phyloP scores from a whole-genome alignment of 371 early-diverging fungal genomes.

The Mortierella polycephala region DNA sequence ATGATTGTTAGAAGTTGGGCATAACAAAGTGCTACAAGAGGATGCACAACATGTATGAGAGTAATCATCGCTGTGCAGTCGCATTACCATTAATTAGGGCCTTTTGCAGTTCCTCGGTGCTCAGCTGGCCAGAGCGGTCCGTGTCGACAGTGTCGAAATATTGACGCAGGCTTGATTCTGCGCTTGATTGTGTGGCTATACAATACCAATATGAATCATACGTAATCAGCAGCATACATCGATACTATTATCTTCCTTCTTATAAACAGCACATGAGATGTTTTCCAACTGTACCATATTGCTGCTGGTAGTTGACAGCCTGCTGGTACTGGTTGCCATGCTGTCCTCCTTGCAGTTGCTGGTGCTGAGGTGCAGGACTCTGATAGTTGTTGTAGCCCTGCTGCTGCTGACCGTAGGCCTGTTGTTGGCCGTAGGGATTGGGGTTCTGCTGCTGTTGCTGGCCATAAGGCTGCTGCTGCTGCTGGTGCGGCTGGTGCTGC shows the following conservation, averaged over 20 bases:
- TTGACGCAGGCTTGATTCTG: conserved; percentile 20
- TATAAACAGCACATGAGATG: not conserved
- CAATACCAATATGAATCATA: not conserved
- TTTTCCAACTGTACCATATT: conserved; percentile 7
- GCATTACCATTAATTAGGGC: conserved; percentile 40
- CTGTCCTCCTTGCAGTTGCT: conserved; percentile 13
- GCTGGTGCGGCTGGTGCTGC: conserved; percentile 16
- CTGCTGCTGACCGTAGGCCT: conserved; percentile 8
- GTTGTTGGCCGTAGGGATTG: conserved; percentile 25
- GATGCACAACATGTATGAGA: not conserved
- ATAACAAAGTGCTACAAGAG: not conserved
- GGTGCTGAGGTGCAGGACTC: conserved; percentile 4
- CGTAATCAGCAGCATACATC: not conserved
- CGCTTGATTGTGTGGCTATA: conserved; percentile 3
- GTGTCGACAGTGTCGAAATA: conserved; percentile 39
- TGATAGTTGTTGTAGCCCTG: conserved; percentile 6
- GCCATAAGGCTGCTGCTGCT: conserved; percentile 15
- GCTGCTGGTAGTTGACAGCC: conserved; percentile 28
- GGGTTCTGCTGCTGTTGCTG: conserved; percentile 13
- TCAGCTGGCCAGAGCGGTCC: conserved; percentile 36
- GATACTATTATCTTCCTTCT: not conserved
- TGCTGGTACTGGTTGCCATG: conserved; percentile 21
- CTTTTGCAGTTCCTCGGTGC: conserved; percentile 42
- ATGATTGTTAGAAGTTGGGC: no score
- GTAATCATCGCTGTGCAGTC: not conserved